These are phyloP conservation scores for Stachybotrys echinatus DNA, from an alignment of 2,329 filamentous ascomycete genomes.

Conservation along the genomic window DNA sequence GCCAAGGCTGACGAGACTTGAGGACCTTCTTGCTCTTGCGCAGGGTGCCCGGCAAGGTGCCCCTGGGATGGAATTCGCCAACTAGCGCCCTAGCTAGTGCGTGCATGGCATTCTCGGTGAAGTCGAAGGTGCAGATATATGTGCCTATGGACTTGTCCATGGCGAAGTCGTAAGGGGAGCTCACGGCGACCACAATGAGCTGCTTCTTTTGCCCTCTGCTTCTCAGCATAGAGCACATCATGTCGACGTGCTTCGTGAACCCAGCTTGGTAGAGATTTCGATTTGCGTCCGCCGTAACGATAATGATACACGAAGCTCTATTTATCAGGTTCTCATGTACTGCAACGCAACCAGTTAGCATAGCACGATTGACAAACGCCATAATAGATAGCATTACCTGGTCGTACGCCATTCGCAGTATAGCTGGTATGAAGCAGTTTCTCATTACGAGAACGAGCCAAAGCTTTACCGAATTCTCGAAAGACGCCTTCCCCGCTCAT, in stretches of 20 bases:
- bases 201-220: constrained; percentile 80
- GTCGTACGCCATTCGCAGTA: constrained; percentile 85
- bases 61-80: constrained; percentile 61
- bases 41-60: constrained; percentile 66
- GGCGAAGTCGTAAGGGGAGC: constrained; percentile 93
- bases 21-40: constrained; percentile 81
- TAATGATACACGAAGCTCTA: constrained; percentile 79
- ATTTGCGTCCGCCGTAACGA: constrained; percentile 90
- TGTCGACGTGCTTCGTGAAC: constrained; percentile 92
- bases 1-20: constrained; percentile 90
- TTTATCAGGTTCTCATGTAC: constrained; percentile 92
- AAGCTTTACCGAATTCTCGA: constrained; percentile 76
- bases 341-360: constrained; percentile 10
- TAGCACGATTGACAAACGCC: neutral
- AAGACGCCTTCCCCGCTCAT: constrained; percentile 95
- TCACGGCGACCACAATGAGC: constrained; percentile 84
- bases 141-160: constrained; percentile 88
- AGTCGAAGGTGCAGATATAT: constrained; percentile 94
- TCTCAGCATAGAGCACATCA: constrained; percentile 84
- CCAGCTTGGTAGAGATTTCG: constrained; percentile 89
- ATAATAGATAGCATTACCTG: constrained; percentile 36
- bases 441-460: constrained; percentile 81
- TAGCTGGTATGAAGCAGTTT: constrained; percentile 92
- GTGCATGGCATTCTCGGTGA: constrained; percentile 85
- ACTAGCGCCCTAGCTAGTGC: constrained; percentile 80